A percentile compares a stretch with the other conserved stretches of the same genome.
Evolutionary conservation across 2,329 filamentous ascomycete genomes (phyloP).

Genomic region (Cryphonectria radicalis): DNA sequence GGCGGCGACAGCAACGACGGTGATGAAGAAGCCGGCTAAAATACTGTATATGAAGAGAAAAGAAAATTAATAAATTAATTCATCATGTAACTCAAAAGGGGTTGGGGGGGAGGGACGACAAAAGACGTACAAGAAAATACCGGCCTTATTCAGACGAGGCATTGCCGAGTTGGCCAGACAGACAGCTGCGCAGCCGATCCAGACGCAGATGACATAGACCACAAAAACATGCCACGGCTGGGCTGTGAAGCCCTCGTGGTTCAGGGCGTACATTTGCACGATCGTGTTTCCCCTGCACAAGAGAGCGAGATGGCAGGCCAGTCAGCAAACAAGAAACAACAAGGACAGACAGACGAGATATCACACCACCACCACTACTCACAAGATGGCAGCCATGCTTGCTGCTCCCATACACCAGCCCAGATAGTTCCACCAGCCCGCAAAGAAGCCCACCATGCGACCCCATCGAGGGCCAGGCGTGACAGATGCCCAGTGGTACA

Average conservation of each 20-base stretch:
- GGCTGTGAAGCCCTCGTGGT: constrained; percentile 43
- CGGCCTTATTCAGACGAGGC: constrained; percentile 57
- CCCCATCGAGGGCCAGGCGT: constrained; percentile 58
- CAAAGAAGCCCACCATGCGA: constrained; percentile 51
- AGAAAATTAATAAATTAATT: not conserved
- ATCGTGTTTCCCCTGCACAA: constrained; percentile 40
- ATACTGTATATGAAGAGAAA: constrained; percentile 37
- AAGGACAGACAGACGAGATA: too few species aligned
- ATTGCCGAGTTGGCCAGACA: constrained; percentile 60
- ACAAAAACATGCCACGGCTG: constrained; percentile 50
- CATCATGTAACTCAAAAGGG: too few species aligned
- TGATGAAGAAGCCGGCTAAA: constrained; percentile 57
- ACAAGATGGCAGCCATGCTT: constrained; percentile 46
- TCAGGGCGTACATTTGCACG: constrained; percentile 50
- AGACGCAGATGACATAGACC: constrained; percentile 45
- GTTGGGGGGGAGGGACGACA: too few species aligned
- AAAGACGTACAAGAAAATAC: constrained; percentile 46
- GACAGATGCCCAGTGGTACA: constrained; percentile 66
- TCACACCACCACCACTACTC: not conserved
- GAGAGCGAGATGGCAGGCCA: not conserved
- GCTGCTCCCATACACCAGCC: constrained; percentile 47
- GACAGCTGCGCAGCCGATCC: constrained; percentile 44
- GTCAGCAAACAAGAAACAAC: not conserved
- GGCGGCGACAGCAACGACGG: constrained; percentile 57
- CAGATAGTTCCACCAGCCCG: constrained; percentile 52